Evolutionary conservation across 768 basidiomycete genomes (phyloP).

Genomic region (Calvatia gigantea): DNA sequence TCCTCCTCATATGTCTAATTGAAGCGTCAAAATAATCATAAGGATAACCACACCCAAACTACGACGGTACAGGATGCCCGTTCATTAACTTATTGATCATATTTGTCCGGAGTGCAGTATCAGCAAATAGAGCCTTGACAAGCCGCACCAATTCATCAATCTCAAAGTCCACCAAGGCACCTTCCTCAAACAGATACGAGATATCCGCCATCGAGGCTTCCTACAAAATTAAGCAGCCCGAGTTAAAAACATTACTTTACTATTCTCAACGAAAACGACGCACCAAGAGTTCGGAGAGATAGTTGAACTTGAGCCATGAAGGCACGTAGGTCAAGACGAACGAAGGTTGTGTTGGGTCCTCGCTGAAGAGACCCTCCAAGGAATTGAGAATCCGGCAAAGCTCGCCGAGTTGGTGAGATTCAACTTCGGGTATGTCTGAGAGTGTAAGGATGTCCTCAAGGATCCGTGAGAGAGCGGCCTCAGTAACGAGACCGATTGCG

Average conservation of each 20-base stretch:
- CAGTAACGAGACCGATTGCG: conserved; percentile 67
- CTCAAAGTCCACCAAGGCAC: conserved; percentile 87
- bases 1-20: too few species aligned
- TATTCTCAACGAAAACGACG: conserved; percentile 23
- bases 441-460: conserved; percentile 72
- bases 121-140: conserved; percentile 86
- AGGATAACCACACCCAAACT: background rate
- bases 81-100: conserved; percentile 73
- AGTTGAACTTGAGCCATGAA: conserved; percentile 93
- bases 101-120: conserved; percentile 75
- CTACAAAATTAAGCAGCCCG: conserved; percentile 36
- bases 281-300: conserved; percentile 88
- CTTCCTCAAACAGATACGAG: conserved; percentile 87
- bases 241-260: conserved; percentile 2
- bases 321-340: conserved; percentile 85
- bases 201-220: conserved; percentile 92
- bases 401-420: conserved; percentile 81
- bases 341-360: conserved; percentile 61
- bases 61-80: conserved; percentile 45
- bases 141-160: conserved; percentile 77
- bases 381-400: conserved; percentile 76
- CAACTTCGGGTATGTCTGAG: conserved; percentile 83
- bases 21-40: too few species aligned
- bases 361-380: conserved; percentile 77
- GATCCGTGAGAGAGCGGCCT: conserved; percentile 63